Evolutionary conservation across 139 green algal species (phyloP).

Genomic region (Tetradesmus lagerheimii): DNA sequence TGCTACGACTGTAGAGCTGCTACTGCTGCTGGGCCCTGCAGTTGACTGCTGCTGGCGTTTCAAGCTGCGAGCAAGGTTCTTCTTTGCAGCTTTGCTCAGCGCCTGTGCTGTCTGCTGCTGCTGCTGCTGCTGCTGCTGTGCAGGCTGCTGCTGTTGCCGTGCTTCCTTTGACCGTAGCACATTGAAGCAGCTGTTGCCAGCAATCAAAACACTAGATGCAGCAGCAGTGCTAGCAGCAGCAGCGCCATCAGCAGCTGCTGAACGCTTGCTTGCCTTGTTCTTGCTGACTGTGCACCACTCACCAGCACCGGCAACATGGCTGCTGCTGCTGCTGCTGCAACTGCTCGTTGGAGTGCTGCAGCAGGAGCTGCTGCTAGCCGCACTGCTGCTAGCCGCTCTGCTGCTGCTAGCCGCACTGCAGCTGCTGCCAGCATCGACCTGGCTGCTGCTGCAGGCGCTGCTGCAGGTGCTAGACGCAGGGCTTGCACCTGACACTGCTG

Average conservation of each 20-base stretch:
- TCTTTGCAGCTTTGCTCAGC: conserved; percentile 37
- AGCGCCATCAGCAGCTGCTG: not conserved
- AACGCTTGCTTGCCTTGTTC: not conserved
- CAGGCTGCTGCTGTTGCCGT: not conserved
- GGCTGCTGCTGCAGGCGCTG: not conserved
- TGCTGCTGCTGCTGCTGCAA: not conserved
- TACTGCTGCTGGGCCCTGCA: not conserved
- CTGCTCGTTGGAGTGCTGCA: not conserved
- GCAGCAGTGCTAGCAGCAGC: not conserved
- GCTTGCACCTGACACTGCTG: not conserved
- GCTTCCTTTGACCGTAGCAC: not conserved
- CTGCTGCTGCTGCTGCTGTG: not conserved
- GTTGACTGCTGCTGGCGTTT: conserved; percentile 12
- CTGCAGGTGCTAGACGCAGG: not conserved
- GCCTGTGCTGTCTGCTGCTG: not conserved
- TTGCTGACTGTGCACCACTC: not conserved
- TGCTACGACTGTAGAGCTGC: not conserved
- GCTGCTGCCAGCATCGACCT: not conserved
- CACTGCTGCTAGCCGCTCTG: conserved; percentile 37
- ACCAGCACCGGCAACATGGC: not conserved
- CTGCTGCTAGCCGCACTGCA: not conserved
- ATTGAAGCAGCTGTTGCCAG: not conserved
- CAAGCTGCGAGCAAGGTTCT: conserved; percentile 1
- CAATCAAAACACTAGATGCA: not conserved
- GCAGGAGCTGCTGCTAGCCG: not conserved